These are phyloP conservation scores for Babesia bovis DNA, from an alignment of 169 alveolate species.

Conservation along the genomic window DNA sequence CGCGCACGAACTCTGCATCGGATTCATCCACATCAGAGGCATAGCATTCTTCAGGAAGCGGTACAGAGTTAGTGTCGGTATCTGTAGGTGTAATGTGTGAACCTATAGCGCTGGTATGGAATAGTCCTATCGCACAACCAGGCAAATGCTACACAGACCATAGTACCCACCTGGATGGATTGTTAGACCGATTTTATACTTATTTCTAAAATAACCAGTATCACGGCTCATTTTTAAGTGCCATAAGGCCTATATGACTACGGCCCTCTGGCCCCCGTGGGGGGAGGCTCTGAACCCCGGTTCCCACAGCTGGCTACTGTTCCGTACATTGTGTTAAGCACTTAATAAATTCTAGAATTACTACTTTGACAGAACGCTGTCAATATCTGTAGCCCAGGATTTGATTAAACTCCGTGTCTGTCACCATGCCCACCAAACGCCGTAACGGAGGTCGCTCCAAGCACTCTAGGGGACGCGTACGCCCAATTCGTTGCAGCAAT, in stretches of 20 bases:
- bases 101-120: neutral
- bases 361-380: neutral
- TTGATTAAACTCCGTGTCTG: neutral
- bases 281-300: constrained; percentile 20
- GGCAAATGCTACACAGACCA: constrained; percentile 2
- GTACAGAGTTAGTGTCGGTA: neutral
- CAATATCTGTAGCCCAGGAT: too few relatives aligned
- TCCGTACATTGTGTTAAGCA: too few relatives aligned
- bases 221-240: constrained; percentile 10
- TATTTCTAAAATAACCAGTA: constrained; percentile 16
- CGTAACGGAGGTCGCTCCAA: constrained; percentile 99
- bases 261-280: constrained; percentile 25
- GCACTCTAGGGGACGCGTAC: constrained; percentile 98
- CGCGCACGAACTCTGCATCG: constrained; percentile 48
- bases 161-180: constrained; percentile 54
- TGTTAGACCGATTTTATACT: constrained; percentile 55
- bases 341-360: neutral
- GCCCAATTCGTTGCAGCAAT: constrained; percentile 96
- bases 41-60: constrained; percentile 42
- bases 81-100: constrained; percentile 11
- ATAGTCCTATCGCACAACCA: neutral
- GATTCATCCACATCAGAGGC: constrained; percentile 61
- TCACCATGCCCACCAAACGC: constrained; percentile 96
- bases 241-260: neutral
- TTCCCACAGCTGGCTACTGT: too few relatives aligned